phyloP scores from a whole-genome alignment of 75 land plant genomes.

The Cupressus sempervirens region DNA sequence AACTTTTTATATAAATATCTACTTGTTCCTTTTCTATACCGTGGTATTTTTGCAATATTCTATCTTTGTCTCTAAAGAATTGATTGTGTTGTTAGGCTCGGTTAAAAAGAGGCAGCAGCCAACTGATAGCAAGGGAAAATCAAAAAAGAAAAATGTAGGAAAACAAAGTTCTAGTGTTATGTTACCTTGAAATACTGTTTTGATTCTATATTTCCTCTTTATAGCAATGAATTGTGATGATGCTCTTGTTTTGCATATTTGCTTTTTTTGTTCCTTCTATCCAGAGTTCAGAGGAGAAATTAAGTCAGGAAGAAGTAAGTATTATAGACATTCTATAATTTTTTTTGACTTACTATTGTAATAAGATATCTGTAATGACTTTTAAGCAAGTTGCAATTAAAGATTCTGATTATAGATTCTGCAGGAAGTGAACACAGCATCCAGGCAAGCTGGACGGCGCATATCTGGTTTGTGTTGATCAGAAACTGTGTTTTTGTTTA shows the following conservation, averaged over 20 bases:
- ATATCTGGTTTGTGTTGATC: neutral
- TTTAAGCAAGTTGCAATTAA: conserved; percentile 1
- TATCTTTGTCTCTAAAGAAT: neutral
- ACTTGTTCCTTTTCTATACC: neutral
- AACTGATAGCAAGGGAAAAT: neutral
- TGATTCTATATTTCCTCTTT: neutral
- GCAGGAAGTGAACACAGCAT: neutral
- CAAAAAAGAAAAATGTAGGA: neutral
- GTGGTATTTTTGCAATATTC: neutral
- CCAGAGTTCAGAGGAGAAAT: neutral
- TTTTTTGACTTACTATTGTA: neutral
- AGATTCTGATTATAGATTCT: neutral
- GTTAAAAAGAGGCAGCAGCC: neutral
- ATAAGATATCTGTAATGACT: neutral
- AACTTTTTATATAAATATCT: neutral
- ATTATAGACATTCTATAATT: neutral
- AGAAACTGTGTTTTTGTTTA: neutral
- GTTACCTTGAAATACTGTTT: neutral
- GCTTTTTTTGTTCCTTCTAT: neutral
- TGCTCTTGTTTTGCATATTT: neutral
- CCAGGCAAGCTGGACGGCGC: conserved; percentile 1
- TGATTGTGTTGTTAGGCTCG: neutral
- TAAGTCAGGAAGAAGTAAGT: conserved; percentile 2
- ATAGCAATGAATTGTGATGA: neutral
- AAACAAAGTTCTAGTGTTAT: neutral